phyloP scores from a whole-genome alignment of 768 basidiomycete species.

The Guyanaporus albipodus region DNA sequence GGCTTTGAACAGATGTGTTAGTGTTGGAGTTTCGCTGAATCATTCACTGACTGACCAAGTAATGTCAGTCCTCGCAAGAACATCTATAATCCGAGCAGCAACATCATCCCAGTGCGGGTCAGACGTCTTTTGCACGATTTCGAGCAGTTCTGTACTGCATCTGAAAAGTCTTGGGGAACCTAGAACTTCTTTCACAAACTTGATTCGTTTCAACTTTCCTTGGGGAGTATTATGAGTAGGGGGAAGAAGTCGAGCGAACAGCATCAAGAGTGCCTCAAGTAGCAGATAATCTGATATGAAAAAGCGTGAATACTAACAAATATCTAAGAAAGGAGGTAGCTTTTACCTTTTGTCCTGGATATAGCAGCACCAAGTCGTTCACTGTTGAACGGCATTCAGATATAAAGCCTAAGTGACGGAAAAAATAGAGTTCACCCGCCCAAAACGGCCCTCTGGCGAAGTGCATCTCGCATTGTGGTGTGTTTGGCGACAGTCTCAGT shows the following conservation, averaged over 20 bases:
- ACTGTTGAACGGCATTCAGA: conserved; percentile 26
- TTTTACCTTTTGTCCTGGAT: conserved; percentile 44
- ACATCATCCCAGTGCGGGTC: conserved; percentile 53
- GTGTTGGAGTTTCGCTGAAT: not conserved
- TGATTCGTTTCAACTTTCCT: conserved; percentile 35
- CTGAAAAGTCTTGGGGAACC: conserved; percentile 35
- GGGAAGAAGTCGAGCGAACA: conserved; percentile 56
- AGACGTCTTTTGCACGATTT: conserved; percentile 40
- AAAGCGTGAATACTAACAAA: not conserved
- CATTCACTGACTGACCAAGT: conserved; percentile 49
- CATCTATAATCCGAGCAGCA: conserved; percentile 43
- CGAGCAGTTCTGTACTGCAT: conserved; percentile 36
- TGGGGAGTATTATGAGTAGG: conserved; percentile 35
- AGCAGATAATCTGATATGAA: conserved; percentile 47
- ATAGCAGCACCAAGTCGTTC: conserved; percentile 46
- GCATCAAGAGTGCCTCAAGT: conserved; percentile 51
- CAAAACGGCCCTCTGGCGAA: conserved; percentile 42
- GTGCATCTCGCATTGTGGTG: conserved; percentile 39
- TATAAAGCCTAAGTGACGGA: not conserved
- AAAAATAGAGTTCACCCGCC: conserved; percentile 42
- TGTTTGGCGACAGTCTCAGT: conserved; percentile 44
- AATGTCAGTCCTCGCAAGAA: conserved; percentile 43
- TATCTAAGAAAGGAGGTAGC: not conserved
- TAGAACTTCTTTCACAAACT: conserved; percentile 54
- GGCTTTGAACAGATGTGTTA: conserved; percentile 35